These are phyloP conservation scores for Moesziomyces sp. DNA, from an alignment of 1,284 basidiomycete genomes.

Conservation along the genomic window DNA sequence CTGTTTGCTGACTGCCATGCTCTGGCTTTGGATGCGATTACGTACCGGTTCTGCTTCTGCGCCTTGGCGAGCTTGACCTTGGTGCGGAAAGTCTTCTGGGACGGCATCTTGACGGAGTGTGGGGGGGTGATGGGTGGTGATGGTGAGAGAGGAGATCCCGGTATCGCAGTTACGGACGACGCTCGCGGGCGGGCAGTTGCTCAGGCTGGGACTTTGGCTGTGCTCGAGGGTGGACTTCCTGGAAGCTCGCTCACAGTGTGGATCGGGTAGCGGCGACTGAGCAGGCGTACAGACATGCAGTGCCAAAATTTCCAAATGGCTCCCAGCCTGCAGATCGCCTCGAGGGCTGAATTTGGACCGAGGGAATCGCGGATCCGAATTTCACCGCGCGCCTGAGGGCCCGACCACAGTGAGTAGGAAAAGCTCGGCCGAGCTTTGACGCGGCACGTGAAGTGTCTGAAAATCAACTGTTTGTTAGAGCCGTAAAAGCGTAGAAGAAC, in stretches of 20 bases:
- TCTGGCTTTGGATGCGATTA: not conserved
- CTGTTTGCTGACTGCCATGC: not conserved
- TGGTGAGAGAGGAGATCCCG: not conserved
- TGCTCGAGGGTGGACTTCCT: not conserved
- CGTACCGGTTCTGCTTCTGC: slow-evolving; percentile 88
- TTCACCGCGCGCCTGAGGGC: not conserved
- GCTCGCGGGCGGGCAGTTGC: too few relatives aligned
- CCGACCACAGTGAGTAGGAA: not conserved
- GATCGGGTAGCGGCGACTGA: not conserved
- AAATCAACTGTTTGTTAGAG: not conserved
- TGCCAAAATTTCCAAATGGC: not conserved
- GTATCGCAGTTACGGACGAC: not conserved
- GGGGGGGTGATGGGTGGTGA: slow-evolving; percentile 13
- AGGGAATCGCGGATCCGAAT: not conserved
- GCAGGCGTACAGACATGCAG: not conserved
- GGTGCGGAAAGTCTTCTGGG: slow-evolving; percentile 96
- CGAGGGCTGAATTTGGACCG: too few relatives aligned
- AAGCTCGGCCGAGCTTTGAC: not conserved
- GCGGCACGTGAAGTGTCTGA: not conserved
- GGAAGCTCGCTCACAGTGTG: not conserved
- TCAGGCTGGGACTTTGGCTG: too few relatives aligned
- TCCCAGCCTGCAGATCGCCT: not conserved
- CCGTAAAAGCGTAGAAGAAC: too few relatives aligned
- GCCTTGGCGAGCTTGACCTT: slow-evolving; percentile 98
- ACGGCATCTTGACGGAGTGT: slow-evolving; percentile 74